Conservation (phyloP, 1,139 yeast genomes). For the Saccharomycopsis crataegensis region DNA sequence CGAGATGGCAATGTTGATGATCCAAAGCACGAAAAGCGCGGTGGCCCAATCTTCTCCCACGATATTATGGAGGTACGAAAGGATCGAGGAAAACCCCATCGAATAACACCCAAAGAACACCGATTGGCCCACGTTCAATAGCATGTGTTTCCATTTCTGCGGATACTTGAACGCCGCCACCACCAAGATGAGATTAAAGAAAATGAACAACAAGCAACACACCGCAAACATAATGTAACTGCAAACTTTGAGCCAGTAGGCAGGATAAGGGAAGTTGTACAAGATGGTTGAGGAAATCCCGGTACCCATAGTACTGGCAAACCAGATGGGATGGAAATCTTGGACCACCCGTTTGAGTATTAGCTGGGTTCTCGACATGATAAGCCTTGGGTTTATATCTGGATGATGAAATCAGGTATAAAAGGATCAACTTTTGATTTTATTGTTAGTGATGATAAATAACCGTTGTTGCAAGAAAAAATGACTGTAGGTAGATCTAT, state of each 20-base stretch:
- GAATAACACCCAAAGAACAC: constrained; percentile 70
- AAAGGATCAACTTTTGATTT: too few relatives aligned
- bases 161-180: constrained; percentile 35
- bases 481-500: too few relatives aligned
- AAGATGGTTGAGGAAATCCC: constrained; percentile 62
- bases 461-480: too few relatives aligned
- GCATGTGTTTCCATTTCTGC: constrained; percentile 29
- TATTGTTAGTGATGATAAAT: too few relatives aligned
- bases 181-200: constrained; percentile 34
- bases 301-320: constrained; percentile 76
- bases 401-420: too few relatives aligned
- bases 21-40: constrained; percentile 57
- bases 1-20: constrained; percentile 50
- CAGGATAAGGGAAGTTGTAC: constrained; percentile 56
- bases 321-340: constrained; percentile 33
- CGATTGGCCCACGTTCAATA: constrained; percentile 42
- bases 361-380: not conserved
- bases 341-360: constrained; percentile 8
- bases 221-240: constrained; percentile 54
- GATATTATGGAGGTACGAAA: constrained; percentile 22
- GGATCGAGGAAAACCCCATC: constrained; percentile 68
- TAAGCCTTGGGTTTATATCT: too few relatives aligned
- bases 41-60: constrained; percentile 31
- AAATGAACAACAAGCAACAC: constrained; percentile 41
- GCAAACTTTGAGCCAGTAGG: constrained; percentile 51